A percentile compares a stretch with the other conserved stretches of the same genome.
Conservation (phyloP, 768 basidiomycete genomes). For the Naganishia antarctica region DNA sequence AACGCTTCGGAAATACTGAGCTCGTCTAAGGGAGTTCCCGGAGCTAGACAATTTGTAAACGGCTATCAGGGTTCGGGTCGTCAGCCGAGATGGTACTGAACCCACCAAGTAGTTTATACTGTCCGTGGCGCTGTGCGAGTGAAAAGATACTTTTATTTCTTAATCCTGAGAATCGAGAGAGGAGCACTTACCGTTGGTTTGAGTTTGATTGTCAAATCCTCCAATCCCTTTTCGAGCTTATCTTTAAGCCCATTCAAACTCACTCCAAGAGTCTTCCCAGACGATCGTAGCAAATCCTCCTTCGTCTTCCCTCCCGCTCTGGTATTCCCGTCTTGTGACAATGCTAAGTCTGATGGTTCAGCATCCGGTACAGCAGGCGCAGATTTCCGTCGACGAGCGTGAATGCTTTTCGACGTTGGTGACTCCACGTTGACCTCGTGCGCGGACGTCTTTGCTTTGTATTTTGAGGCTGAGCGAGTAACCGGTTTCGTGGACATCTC, state of each 20-base stretch:
- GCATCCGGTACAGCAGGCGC: background rate
- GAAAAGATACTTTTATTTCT: background rate
- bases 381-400: conserved; percentile 3
- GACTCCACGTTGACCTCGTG: conserved; percentile 2
- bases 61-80: background rate
- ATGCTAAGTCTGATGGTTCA: background rate
- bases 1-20: conserved; percentile 32
- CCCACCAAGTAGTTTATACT: conserved; percentile 15
- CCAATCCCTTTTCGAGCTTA: background rate
- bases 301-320: background rate
- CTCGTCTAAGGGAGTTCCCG: conserved; percentile 47
- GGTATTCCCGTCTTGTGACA: background rate
- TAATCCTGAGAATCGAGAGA: background rate
- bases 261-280: background rate
- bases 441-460: background rate
- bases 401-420: conserved; percentile 6
- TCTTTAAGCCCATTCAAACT: conserved; percentile 4
- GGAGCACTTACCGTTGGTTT: conserved; percentile 6
- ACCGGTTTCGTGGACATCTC: conserved; percentile 5
- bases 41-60: conserved; percentile 32
- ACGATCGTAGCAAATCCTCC: no score
- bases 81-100: background rate
- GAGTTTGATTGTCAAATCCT: conserved; percentile 22
- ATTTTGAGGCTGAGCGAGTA: conserved; percentile 6
- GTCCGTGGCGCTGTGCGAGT: conserved; percentile 3